phyloP scores from a whole-genome alignment of 192 early-diverging fungal species.

The Umbelopsis ramanniana region DNA sequence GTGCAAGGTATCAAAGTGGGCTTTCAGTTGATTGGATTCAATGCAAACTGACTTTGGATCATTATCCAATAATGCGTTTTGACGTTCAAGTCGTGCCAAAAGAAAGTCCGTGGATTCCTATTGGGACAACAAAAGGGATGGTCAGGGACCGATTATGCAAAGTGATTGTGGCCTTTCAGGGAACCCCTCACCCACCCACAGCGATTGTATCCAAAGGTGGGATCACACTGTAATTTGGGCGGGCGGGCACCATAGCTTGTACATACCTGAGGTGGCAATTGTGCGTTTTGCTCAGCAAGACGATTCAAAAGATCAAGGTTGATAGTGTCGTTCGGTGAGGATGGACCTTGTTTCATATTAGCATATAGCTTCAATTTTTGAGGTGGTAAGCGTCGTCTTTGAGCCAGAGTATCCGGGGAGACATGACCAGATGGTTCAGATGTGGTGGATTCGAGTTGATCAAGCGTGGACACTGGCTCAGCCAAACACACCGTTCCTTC shows the following conservation, averaged over 20 bases:
- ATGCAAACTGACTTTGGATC: conserved; percentile 67
- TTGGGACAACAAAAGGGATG: background rate
- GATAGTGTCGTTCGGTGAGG: background rate
- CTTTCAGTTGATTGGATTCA: conserved; percentile 60
- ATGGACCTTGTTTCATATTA: conserved; percentile 1
- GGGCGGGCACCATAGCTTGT: background rate
- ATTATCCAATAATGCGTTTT: conserved; percentile 60
- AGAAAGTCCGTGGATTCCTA: conserved; percentile 61
- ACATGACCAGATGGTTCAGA: background rate
- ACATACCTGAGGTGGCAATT: conserved; percentile 59
- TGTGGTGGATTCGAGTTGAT: background rate
- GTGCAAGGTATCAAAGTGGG: conserved; percentile 56
- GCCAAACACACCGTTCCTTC: conserved; percentile 1
- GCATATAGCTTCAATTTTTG: conserved; percentile 38
- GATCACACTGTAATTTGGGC: background rate
- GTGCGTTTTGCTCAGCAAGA: conserved; percentile 60
- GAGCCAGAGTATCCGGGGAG: conserved; percentile 27
- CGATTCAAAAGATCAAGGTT: conserved; percentile 38
- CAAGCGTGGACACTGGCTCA: background rate
- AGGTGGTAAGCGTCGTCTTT: conserved; percentile 39
- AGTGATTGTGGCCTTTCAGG: background rate
- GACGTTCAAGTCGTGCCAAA: conserved; percentile 60
- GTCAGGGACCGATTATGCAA: background rate
- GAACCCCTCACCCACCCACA: too few species aligned
- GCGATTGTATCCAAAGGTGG: too few species aligned